phyloP scores from a whole-genome alignment of 73 alveolate species.

The Paramecium pentaurelia region DNA sequence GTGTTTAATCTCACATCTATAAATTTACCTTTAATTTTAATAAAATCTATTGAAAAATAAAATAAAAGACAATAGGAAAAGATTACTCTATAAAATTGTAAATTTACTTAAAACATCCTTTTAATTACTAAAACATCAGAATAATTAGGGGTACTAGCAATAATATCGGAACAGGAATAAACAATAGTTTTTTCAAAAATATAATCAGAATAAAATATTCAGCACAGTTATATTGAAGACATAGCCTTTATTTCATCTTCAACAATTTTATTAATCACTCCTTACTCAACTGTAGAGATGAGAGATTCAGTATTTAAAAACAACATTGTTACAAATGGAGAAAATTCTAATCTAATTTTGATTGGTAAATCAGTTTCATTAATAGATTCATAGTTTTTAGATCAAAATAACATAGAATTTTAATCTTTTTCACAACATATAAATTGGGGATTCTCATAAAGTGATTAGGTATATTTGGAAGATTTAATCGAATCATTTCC shows the following conservation, averaged over 20 bases:
- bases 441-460: neutral
- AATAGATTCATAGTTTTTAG: neutral
- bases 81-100: neutral
- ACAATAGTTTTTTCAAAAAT: neutral
- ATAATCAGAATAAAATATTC: neutral
- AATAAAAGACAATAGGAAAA: neutral
- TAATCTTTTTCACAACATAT: neutral
- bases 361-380: neutral
- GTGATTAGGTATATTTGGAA: neutral
- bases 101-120: neutral
- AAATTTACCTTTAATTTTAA: neutral
- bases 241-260: neutral
- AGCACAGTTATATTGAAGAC: neutral
- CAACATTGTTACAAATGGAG: neutral
- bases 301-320: neutral
- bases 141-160: neutral
- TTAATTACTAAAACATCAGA: neutral
- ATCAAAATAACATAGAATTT: neutral
- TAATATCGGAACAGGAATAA: neutral
- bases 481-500: neutral
- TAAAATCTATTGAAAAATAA: neutral
- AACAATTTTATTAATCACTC: neutral
- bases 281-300: neutral
- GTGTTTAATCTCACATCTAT: neutral
- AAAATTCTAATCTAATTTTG: neutral